Percentiles rank a stretch among this genome's conserved stretches.
Conservation (phyloP, 2,329 filamentous ascomycete genomes). For the Cyphellophora europaea region DNA sequence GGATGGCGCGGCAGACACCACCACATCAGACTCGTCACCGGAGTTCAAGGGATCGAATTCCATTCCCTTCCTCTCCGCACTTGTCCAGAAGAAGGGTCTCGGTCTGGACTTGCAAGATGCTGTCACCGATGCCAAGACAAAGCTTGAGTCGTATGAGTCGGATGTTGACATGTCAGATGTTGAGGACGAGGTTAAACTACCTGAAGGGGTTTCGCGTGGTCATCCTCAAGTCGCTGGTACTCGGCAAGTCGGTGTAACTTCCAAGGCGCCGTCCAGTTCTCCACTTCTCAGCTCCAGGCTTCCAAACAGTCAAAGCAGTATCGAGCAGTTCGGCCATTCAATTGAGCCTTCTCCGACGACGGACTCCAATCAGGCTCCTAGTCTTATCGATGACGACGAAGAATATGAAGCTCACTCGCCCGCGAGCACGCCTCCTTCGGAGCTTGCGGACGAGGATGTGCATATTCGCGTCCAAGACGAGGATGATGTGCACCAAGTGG, state of each 20-base stretch:
- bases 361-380: constrained; percentile 67
- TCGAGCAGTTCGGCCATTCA: not conserved
- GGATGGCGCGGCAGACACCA: constrained; percentile 4
- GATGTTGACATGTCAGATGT: constrained; percentile 28
- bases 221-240: constrained; percentile 21
- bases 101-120: constrained; percentile 48
- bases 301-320: constrained; percentile 2
- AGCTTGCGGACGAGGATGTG: constrained; percentile 42
- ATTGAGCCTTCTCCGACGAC: constrained; percentile 28
- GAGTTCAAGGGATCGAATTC: constrained; percentile 23
- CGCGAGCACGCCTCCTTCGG: constrained; percentile 43
- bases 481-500: constrained; percentile 28
- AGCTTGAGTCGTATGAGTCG: constrained; percentile 28
- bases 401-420: constrained; percentile 62
- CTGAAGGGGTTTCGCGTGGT: constrained; percentile 10
- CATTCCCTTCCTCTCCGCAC: constrained; percentile 57
- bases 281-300: constrained; percentile 32
- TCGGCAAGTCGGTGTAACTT: constrained; percentile 47
- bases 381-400: constrained; percentile 70
- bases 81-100: constrained; percentile 55
- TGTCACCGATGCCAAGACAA: constrained; percentile 46
- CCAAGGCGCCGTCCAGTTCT: constrained; percentile 41
- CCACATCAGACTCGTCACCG: constrained; percentile 14
- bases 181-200: constrained; percentile 23
- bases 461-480: constrained; percentile 37